Conservation (phyloP, 495 filamentous ascomycete genomes). For the Cercophora sp. region DNA sequence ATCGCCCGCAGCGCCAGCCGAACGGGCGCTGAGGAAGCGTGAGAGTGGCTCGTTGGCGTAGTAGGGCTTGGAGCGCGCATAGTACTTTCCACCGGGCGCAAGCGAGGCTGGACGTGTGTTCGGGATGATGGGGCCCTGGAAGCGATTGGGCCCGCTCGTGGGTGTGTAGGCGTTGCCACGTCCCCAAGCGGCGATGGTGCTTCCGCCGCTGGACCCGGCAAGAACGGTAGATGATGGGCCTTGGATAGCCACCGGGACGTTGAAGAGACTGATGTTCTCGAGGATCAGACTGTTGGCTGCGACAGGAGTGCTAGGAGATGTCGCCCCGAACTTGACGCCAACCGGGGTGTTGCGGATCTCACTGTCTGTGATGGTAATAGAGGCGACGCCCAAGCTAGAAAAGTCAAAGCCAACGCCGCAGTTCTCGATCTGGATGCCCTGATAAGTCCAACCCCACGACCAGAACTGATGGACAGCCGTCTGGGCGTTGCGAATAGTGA, state of each 20-base stretch:
- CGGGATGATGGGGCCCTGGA: slow-evolving; percentile 33
- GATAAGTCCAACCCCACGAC: slow-evolving; percentile 62
- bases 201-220: slow-evolving; percentile 49
- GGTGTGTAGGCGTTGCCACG: slow-evolving; percentile 38
- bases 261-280: slow-evolving; percentile 64
- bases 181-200: slow-evolving; percentile 47
- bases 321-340: slow-evolving; percentile 46
- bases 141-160: slow-evolving; percentile 35
- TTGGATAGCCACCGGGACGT: slow-evolving; percentile 53
- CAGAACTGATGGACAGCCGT: slow-evolving; percentile 50
- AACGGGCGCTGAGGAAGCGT: slow-evolving; percentile 65
- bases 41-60: slow-evolving; percentile 54
- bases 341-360: slow-evolving; percentile 63
- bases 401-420: slow-evolving; percentile 66
- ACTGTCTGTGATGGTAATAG: slow-evolving; percentile 73
- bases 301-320: slow-evolving; percentile 40
- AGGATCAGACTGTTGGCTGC: slow-evolving; percentile 49
- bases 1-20: slow-evolving; percentile 70
- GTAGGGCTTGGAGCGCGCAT: slow-evolving; percentile 68
- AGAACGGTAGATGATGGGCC: slow-evolving; percentile 48
- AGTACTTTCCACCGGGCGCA: slow-evolving; percentile 38
- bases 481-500: slow-evolving; percentile 56
- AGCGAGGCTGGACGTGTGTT: slow-evolving; percentile 36
- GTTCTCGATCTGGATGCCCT: slow-evolving; percentile 61
- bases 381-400: slow-evolving; percentile 54